Base-by-base conservation (phyloP, 2,329 filamentous ascomycete genomes). In the Colletotrichum spinosum region DNA sequence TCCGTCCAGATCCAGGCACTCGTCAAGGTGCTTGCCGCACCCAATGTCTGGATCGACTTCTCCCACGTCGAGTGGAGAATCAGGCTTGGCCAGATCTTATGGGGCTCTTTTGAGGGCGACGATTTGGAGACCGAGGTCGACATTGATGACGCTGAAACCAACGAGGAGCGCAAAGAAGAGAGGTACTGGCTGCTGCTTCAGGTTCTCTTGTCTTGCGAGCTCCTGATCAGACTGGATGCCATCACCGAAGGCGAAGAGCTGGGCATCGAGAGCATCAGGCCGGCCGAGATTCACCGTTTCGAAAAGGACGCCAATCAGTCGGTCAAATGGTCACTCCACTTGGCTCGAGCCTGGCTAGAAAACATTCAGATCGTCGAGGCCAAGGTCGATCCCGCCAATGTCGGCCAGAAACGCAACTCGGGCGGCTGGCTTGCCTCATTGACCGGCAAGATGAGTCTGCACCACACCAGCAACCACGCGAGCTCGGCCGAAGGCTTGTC, bases 1-100 rank as follows among this genome's bases (percentile, higher is more conserved):
- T 84, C 89, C 48, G 88, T 91, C 41, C 91, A 93, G 72, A 92
- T 93, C 60, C 83, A 89, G 69, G 86, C 88, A 4, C 78, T 93
- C 15, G 83, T 93, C 50, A 88, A 88, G 72, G 85, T 90, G 9
- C 81, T 93, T 49, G 86, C 85, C 0, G 79, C 86, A 8, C 83
- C 88, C 58, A 89, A 90, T 60, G 85, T 92, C 50, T 93, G 91
- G 91, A 84, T 91, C 55, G 90, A 93, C 75, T 91, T 93, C 69
- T 90, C 89, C 17, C 83, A 89, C 38, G 88, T 93, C 7, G 90
- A 93, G 73, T 93, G 90, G 90, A 85, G 91, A 42, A 90, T 93
- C 63, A 83, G 90, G 11, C 80, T 93, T 1, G 91, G 91, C 7
- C 90, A 92, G 75, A 83, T 93, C 46, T 77, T 93, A 2, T 93